Percentiles rank a stretch among this genome's conserved stretches.
Evolutionary conservation across 768 basidiomycete species (phyloP).

Genomic region (Termitomyces sp.): DNA sequence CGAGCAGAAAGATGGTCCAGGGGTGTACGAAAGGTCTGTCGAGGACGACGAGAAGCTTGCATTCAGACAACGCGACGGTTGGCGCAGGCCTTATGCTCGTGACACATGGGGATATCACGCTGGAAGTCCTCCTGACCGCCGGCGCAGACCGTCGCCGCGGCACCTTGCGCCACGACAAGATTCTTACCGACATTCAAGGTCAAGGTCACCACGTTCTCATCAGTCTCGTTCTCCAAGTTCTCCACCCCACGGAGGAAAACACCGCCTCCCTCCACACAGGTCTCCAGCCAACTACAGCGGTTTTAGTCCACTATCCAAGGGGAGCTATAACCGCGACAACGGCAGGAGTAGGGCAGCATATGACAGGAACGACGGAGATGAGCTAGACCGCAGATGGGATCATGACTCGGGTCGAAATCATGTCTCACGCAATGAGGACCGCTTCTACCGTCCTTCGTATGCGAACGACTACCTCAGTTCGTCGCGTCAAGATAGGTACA

Average conservation of each 20-base stretch:
- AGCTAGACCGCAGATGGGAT: constrained; percentile 22
- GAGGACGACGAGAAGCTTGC: constrained; percentile 38
- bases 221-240: constrained; percentile 33
- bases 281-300: constrained; percentile 20
- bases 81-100: constrained; percentile 17
- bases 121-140: constrained; percentile 18
- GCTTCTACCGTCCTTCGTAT: constrained; percentile 22
- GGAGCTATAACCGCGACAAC: constrained; percentile 28
- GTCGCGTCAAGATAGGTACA: constrained; percentile 23
- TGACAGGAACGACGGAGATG: constrained; percentile 22
- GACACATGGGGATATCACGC: constrained; percentile 34
- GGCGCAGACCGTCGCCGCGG: constrained; percentile 14
- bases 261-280: constrained; percentile 35
- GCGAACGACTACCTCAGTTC: constrained; percentile 19
- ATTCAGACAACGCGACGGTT: constrained; percentile 29
- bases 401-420: constrained; percentile 18
- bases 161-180: constrained; percentile 18
- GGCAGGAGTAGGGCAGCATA: constrained; percentile 28
- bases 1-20: constrained; percentile 19
- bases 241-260: constrained; percentile 29
- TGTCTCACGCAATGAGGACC: constrained; percentile 13
- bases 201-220: constrained; percentile 22
- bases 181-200: constrained; percentile 19
- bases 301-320: constrained; percentile 33
- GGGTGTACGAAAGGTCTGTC: constrained; percentile 33